These are phyloP conservation scores for Penicillium psychrofluorescens DNA, from an alignment of 495 filamentous ascomycete species.

Conservation along the genomic window DNA sequence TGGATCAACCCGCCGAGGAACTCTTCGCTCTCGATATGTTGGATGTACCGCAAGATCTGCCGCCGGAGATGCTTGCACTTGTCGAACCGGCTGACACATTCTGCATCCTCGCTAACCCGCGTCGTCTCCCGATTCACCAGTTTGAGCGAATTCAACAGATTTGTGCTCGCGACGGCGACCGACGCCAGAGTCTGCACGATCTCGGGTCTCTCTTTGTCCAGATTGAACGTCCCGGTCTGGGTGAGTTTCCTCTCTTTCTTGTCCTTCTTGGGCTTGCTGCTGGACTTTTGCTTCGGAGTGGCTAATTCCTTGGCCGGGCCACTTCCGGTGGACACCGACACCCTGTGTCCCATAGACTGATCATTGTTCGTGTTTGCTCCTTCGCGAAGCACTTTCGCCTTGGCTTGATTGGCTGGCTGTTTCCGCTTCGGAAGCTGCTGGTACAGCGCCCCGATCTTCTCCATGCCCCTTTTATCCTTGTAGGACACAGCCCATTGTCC, in stretches of 20 bases:
- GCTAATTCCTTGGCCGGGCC: slow-evolving; percentile 31
- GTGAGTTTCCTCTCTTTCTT: slow-evolving; percentile 29
- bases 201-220: slow-evolving; percentile 79
- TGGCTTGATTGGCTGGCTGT: slow-evolving; percentile 58
- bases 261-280: slow-evolving; percentile 28
- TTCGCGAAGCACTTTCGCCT: slow-evolving; percentile 74
- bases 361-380: slow-evolving; percentile 55
- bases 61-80: slow-evolving; percentile 76
- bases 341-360: slow-evolving; percentile 43
- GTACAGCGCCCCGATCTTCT: slow-evolving; percentile 70
- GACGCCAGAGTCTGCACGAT: slow-evolving; percentile 80
- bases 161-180: slow-evolving; percentile 80
- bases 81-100: slow-evolving; percentile 73
- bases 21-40: slow-evolving; percentile 74
- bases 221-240: slow-evolving; percentile 54
- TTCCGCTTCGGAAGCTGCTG: slow-evolving; percentile 66
- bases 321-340: slow-evolving; percentile 33
- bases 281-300: slow-evolving; percentile 27
- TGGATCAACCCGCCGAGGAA: slow-evolving; percentile 75
- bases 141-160: slow-evolving; percentile 81
- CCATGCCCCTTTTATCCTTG: slow-evolving; percentile 74
- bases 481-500: slow-evolving; percentile 81
- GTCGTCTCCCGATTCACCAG: slow-evolving; percentile 86
- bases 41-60: slow-evolving; percentile 82
- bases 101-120: slow-evolving; percentile 76